Evolutionary conservation across 352 stramenopile genomes (phyloP).

Genomic region (Pythium vanterpoolii): DNA sequence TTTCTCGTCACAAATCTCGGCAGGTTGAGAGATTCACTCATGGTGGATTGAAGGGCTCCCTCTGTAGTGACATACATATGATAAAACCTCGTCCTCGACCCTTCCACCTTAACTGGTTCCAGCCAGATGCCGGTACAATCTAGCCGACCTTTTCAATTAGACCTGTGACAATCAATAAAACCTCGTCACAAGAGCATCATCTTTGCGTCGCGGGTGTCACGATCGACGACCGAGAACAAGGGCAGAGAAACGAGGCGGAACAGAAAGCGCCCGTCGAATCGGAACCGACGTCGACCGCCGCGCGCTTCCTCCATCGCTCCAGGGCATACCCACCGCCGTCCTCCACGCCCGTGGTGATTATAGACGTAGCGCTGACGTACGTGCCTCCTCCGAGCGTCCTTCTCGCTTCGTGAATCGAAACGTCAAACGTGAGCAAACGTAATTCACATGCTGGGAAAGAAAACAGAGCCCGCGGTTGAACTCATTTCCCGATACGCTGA

Average conservation of each 20-base stretch:
- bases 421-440: background rate
- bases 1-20: background rate
- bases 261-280: background rate
- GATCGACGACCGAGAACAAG: constrained; percentile 17
- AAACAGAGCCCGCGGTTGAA: background rate
- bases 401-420: background rate
- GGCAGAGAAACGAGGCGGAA: constrained; percentile 10
- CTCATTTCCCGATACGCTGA: background rate
- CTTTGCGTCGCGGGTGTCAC: constrained; percentile 10
- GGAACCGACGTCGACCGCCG: background rate
- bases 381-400: background rate
- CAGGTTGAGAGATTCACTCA: no score
- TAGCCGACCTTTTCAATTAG: background rate
- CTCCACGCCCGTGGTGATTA: background rate
- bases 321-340: background rate
- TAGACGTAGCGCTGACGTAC: background rate
- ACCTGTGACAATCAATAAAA: constrained; percentile 20
- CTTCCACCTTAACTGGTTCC: background rate
- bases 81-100: constrained; percentile 11
- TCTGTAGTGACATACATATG: constrained; percentile 2
- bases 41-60: background rate
- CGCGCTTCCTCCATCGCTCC: background rate
- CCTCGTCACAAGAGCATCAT: constrained; percentile 1
- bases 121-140: background rate
- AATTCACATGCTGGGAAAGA: background rate